Base-by-base conservation (phyloP, 208 protist genomes). In the Herpetomonas tarakana region DNA sequence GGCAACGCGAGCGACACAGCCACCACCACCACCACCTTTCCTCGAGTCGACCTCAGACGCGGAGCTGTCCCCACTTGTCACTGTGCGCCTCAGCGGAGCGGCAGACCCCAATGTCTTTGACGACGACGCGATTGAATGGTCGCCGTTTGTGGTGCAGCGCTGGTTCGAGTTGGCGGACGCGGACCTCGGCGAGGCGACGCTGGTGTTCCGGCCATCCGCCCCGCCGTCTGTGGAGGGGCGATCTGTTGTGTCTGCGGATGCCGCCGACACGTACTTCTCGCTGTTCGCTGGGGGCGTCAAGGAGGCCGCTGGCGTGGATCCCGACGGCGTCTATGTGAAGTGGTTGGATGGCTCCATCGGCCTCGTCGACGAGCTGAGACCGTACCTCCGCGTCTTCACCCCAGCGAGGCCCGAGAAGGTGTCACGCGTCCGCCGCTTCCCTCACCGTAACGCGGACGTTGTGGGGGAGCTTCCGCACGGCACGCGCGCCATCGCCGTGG, bases 401-500 rank as follows among this genome's bases (percentile, higher is more conserved):
- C 76, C 88, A 2, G 66, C 75, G 1, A 63, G 69, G 18, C 24
- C 31, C 19, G 75, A 78, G 2, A 81, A 80, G 51, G 62, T 62
- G 16, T 61, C 83, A 28, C 75, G 83, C 6, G 88, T 94, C 53
- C 81, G 83, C 2, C 71, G 64, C 29, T 82, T 81, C 44, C 84
- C 88, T 3, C 78, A 88, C 50, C 75, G 83, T 3, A 74, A 81
- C 61, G 76, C 83, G 3, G 81, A 87, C 50, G 68, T 91, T 24
- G 71, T 94, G 4, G 88, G 88, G 28, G 72, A 81, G 41, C 50
- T 94, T 11, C 82, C 81, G 3, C 74, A 79, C 54, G 81, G 81
- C 11, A 29, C 52, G 19, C 18, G 44, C 11, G 83, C 91, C 16
- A 74, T 84, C 60, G 81, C 73, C 2, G 67, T 87, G 56, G 88